Percentiles rank a stretch among this genome's conserved stretches.
Conservation (phyloP, 2,329 filamentous ascomycete genomes). For the Xylaria sp. region DNA sequence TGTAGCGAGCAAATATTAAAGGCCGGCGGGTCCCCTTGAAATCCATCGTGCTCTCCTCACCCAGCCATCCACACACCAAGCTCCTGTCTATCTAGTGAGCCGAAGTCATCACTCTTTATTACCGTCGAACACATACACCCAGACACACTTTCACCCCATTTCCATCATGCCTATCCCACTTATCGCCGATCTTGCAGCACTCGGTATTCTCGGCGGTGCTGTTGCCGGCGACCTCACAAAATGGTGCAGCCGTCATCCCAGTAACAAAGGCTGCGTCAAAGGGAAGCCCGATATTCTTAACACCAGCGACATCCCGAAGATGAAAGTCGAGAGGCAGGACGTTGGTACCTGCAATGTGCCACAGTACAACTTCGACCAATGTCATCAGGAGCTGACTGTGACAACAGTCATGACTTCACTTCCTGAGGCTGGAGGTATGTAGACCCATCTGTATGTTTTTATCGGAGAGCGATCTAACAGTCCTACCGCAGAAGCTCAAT, state of each 20-base stretch:
- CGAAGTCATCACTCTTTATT: too few relatives aligned
- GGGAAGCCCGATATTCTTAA: not conserved
- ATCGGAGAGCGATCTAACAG: not conserved
- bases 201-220: constrained; percentile 1
- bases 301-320: not conserved
- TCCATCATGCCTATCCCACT: too few relatives aligned
- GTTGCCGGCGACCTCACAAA: not conserved
- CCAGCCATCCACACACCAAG: too few relatives aligned
- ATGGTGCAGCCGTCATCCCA: not conserved
- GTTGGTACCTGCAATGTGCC: not conserved
- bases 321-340: not conserved
- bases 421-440: not conserved
- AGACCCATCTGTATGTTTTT: too few relatives aligned
- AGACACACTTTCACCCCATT: too few relatives aligned
- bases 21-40: too few relatives aligned
- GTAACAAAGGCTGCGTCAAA: not conserved
- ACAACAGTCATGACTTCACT: not conserved
- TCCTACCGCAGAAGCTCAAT: constrained; percentile 19
- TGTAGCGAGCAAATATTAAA: too few relatives aligned
- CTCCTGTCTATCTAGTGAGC: too few relatives aligned
- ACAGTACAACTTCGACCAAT: not conserved
- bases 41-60: too few relatives aligned
- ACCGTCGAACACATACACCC: too few relatives aligned
- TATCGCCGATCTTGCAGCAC: too few relatives aligned
- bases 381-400: not conserved